These are phyloP conservation scores for Datura wrightii DNA, from an alignment of 257 asterid genomes.

Conservation along the genomic window DNA sequence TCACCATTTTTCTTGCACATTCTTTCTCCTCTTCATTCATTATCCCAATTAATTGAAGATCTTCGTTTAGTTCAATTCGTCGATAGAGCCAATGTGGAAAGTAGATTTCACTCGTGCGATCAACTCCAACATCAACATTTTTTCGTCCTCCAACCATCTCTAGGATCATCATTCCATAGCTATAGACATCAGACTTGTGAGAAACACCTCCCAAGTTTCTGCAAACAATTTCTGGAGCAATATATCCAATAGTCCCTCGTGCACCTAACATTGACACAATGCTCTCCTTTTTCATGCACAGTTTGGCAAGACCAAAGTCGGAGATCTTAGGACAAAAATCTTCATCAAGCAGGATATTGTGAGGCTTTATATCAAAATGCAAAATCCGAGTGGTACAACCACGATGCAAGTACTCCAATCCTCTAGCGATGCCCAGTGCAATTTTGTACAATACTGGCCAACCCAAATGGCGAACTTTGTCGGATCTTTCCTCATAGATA, in stretches of 20 bases:
- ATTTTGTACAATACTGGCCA: conserved; percentile 34
- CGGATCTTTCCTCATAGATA: background rate
- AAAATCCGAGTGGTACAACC: conserved; percentile 43
- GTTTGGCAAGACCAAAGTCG: conserved; percentile 45
- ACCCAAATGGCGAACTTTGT: background rate
- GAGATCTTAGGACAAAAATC: conserved; percentile 41
- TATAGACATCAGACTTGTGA: conserved; percentile 51
- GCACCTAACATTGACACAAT: conserved; percentile 30
- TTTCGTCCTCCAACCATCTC: conserved; percentile 32
- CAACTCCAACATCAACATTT: background rate
- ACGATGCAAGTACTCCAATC: conserved; percentile 48
- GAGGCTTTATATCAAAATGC: conserved; percentile 52
- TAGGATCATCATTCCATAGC: conserved; percentile 47
- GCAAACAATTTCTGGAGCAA: conserved; percentile 42
- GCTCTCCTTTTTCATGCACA: conserved; percentile 32
- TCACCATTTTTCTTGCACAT: conserved; percentile 39
- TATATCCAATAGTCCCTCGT: conserved; percentile 39
- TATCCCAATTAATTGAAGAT: background rate
- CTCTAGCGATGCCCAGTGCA: conserved; percentile 47
- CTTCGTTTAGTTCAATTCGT: conserved; percentile 22
- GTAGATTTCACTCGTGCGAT: conserved; percentile 34
- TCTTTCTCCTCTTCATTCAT: conserved; percentile 33
- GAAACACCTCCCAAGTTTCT: conserved; percentile 47
- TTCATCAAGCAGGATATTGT: conserved; percentile 45
- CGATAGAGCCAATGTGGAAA: conserved; percentile 43